Conservation (phyloP, 208 protist genomes). For the Paratrypanosoma confusum region DNA sequence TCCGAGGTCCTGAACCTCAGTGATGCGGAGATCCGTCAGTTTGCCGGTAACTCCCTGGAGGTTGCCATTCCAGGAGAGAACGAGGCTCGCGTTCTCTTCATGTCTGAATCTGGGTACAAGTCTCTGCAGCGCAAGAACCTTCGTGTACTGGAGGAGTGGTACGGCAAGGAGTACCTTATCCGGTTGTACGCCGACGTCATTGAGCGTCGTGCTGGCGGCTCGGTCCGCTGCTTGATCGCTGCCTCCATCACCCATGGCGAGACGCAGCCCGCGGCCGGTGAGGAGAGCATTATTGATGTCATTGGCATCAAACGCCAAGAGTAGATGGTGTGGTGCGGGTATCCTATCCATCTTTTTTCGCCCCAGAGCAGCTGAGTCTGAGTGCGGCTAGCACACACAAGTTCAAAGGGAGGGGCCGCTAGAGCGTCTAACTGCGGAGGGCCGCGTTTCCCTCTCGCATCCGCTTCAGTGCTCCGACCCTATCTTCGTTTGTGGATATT, state of each 20-base stretch:
- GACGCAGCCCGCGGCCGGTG: conserved; percentile 14
- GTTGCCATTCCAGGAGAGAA: conserved; percentile 9
- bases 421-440: no score
- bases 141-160: conserved; percentile 29
- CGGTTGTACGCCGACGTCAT: conserved; percentile 46
- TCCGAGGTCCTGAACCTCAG: conserved; percentile 43
- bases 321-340: no score
- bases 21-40: conserved; percentile 36
- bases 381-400: no score
- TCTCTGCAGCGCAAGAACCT: conserved; percentile 18
- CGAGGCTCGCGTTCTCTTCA: conserved; percentile 44
- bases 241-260: conserved; percentile 34
- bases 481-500: no score
- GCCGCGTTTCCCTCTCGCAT: no score
- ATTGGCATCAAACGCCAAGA: no score
- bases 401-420: no score
- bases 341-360: no score
- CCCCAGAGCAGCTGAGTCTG: no score
- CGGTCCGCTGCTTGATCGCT: conserved; percentile 35
- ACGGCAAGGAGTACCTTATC: conserved; percentile 42
- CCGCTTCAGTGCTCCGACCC: no score
- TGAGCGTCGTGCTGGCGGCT: conserved; percentile 43
- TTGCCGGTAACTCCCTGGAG: conserved; percentile 55
- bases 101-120: conserved; percentile 39
- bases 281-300: conserved; percentile 30